These are phyloP conservation scores for Chenopodium berlandieri DNA, from an alignment of 148 eudicot genomes.

Conservation along the genomic window DNA sequence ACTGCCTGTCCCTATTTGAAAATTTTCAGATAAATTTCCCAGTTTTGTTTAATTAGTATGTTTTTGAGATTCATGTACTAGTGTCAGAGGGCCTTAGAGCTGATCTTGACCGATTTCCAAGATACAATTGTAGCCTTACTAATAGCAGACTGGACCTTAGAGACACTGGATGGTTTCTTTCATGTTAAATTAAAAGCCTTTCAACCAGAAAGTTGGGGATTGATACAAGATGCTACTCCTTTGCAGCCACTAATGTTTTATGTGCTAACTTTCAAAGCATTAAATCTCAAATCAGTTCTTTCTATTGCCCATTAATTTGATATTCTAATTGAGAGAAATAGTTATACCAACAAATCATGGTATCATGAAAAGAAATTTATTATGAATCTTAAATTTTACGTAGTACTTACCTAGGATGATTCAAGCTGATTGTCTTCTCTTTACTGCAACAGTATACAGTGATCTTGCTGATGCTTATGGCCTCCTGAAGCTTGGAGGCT, in stretches of 20 bases:
- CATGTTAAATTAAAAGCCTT: background rate
- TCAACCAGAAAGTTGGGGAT: background rate
- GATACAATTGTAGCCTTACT: background rate
- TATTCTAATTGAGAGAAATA: background rate
- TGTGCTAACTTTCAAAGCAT: background rate
- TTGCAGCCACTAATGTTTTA: background rate
- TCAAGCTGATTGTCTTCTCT: slow-evolving; percentile 1
- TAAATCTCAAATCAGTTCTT: background rate
- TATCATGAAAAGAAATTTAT: background rate
- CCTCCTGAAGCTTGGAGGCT: slow-evolving; percentile 89
- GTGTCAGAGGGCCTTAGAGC: too few relatives aligned
- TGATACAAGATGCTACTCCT: background rate
- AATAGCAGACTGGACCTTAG: background rate
- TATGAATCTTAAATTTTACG: background rate
- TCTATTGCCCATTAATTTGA: background rate
- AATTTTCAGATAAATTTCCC: background rate
- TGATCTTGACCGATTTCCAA: background rate
- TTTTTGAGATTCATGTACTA: background rate
- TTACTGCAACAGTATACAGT: slow-evolving; percentile 50
- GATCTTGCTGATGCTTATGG: slow-evolving; percentile 80
- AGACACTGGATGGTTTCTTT: background rate
- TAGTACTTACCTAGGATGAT: background rate
- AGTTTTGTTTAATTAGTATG: background rate
- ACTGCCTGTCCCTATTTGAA: background rate
- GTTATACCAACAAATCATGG: background rate